Evolutionary conservation across 306 rosid species (phyloP).

Genomic region (Prosopis cineraria): DNA sequence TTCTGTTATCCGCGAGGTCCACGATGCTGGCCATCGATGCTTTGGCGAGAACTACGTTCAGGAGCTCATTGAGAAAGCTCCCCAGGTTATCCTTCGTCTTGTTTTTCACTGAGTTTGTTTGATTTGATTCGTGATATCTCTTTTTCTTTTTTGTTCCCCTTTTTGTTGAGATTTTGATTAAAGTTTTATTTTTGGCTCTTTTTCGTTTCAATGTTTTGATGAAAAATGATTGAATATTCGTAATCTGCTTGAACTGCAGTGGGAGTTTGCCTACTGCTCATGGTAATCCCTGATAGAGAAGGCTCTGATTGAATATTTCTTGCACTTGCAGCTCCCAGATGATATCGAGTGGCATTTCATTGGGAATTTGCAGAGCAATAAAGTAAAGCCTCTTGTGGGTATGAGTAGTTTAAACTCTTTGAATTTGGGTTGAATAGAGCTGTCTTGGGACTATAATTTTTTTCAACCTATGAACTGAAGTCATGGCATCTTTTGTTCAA

Average conservation of each 20-base stretch:
- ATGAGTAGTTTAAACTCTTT: slow-evolving; percentile 28
- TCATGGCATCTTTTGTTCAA: neutral
- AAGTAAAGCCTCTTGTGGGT: slow-evolving; percentile 83
- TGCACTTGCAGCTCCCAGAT: slow-evolving; percentile 70
- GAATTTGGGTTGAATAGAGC: neutral
- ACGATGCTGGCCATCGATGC: slow-evolving; percentile 86
- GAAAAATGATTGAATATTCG: neutral
- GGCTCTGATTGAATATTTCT: neutral
- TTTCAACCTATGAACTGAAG: neutral
- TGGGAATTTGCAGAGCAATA: slow-evolving; percentile 91
- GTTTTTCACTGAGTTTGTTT: neutral
- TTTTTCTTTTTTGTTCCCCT: too few species aligned
- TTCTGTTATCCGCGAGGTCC: slow-evolving; percentile 64
- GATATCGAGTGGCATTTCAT: slow-evolving; percentile 92
- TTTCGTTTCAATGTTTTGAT: neutral
- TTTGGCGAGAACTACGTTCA: slow-evolving; percentile 97
- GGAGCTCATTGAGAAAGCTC: slow-evolving; percentile 79
- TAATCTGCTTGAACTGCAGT: neutral
- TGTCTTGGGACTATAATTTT: neutral
- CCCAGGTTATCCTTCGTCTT: slow-evolving; percentile 56
- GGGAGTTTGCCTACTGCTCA: neutral
- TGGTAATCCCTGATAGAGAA: neutral
- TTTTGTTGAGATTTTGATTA: neutral
- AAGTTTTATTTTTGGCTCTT: neutral
- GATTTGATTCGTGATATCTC: neutral